Conservation (phyloP, 2,329 filamentous ascomycete genomes). For the Microdochium bolleyi region DNA sequence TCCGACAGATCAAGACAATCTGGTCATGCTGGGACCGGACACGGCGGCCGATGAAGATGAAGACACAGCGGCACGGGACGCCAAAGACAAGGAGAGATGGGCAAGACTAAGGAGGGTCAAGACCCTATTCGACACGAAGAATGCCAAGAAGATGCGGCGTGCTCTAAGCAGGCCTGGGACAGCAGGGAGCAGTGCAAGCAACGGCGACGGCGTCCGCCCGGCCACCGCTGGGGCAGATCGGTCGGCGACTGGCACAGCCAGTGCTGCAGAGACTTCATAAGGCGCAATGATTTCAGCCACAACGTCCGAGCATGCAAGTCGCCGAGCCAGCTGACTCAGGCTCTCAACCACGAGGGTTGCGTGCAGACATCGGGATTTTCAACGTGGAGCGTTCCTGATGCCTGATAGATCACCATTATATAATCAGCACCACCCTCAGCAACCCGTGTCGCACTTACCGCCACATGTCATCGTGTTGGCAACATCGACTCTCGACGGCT, state of each 20-base stretch:
- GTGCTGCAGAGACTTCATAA: neutral
- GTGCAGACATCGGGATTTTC: neutral
- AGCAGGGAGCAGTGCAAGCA: constrained; percentile 5
- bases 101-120: constrained; percentile 63
- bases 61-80: constrained; percentile 37
- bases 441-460: too few relatives aligned
- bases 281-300: neutral
- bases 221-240: constrained; percentile 7
- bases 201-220: constrained; percentile 10
- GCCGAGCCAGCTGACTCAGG: neutral
- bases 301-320: neutral
- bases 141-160: constrained; percentile 41
- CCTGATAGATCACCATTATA: too few relatives aligned
- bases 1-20: constrained; percentile 10
- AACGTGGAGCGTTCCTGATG: neutral
- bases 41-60: constrained; percentile 23
- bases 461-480: too few relatives aligned
- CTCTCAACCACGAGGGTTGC: neutral
- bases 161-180: constrained; percentile 34
- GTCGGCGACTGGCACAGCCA: neutral
- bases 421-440: too few relatives aligned
- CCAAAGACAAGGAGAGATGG: constrained; percentile 67
- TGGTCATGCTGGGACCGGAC: constrained; percentile 10
- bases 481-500: too few relatives aligned
- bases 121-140: constrained; percentile 62